phyloP scores from a whole-genome alignment of 23 red algal genomes.

The Rhodosorus marinus region DNA sequence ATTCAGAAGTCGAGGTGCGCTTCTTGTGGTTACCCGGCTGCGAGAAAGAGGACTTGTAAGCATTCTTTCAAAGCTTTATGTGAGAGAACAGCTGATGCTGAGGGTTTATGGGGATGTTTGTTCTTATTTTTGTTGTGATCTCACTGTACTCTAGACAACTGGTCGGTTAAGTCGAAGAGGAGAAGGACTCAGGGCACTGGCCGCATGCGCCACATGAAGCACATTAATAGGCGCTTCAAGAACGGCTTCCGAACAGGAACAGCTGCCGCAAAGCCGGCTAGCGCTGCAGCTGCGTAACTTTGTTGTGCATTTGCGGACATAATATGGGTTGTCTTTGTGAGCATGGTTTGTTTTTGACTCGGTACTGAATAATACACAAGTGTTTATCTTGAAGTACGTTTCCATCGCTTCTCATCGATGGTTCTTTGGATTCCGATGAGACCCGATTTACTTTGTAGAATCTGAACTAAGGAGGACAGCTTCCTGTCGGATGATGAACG shows the following conservation, averaged over 20 bases:
- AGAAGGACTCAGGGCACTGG: slow-evolving; percentile 87
- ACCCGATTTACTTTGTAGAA: no score
- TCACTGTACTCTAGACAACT: slow-evolving; percentile 20
- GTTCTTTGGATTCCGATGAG: no score
- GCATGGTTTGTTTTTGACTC: no score
- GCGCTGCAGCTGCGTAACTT: no score
- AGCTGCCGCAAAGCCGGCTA: slow-evolving; percentile 11
- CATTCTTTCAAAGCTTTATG: neutral
- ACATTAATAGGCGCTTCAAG: slow-evolving; percentile 73
- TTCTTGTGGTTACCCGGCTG: slow-evolving; percentile 67
- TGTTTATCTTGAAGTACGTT: no score
- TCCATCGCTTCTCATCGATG: no score
- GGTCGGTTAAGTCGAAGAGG: slow-evolving; percentile 83
- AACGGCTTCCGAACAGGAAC: slow-evolving; percentile 92
- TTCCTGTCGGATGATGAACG: no score
- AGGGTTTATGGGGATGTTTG: neutral
- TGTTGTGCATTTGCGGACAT: no score
- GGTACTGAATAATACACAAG: no score
- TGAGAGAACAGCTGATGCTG: neutral
- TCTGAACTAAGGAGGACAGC: no score
- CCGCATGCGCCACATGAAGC: slow-evolving; percentile 59
- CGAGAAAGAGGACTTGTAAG: slow-evolving; percentile 67
- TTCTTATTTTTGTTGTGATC: neutral
- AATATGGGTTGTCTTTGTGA: no score
- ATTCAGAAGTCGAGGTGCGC: slow-evolving; percentile 93